Evolutionary conservation across 495 filamentous ascomycete species (phyloP), one percentile per base, ranked within the genome.

Genomic region (Aspergillus baeticus): DNA sequence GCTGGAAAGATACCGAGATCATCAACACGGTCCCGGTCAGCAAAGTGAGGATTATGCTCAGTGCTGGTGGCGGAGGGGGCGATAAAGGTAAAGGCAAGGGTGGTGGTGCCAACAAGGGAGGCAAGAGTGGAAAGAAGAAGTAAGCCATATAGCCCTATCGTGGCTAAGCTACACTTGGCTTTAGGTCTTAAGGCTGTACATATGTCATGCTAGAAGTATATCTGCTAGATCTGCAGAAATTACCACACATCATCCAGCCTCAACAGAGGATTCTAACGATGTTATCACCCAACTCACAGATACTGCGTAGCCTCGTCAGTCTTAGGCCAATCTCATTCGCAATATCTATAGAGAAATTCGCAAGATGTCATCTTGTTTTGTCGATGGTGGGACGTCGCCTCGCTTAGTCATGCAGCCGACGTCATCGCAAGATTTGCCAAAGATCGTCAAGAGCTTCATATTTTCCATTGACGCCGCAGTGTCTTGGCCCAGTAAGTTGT

Each of bases 31-130:
- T 98, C 58, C 89, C 91, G 21, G 91, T 96, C 2, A 80, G 86
- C n/a, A 94, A 91, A 70, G 81, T 96, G 41, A 85, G 88, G 64
- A 84, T 97, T 21, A 87, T 96, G 82, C 79, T 85, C 69, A 81
- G 79, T 38, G 77, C 72, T 15, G 68, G 66, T 26, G 74, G 74
- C 14, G 77, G 78, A 37, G 70, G 72, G 7, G 71, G 69, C 42
- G 69, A 66, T 18, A 81, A 81, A 7, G 77, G 74, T 34, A 77
- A 75, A 51, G 75, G 74, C 21, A 68, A 66, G 60, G 72, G 69
- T 51, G 73, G 71, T 55, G 73, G 67, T 37, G 66, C 61, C 1
- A 76, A 53, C 5, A 77, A 59, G 64, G 76, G 53, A 62, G 77
- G 62, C 62, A 82, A 71, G 61, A 76, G 73, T 53, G 71, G 78